phyloP scores from a whole-genome alignment of 257 asterid species.

The Leptodermis oblonga region DNA sequence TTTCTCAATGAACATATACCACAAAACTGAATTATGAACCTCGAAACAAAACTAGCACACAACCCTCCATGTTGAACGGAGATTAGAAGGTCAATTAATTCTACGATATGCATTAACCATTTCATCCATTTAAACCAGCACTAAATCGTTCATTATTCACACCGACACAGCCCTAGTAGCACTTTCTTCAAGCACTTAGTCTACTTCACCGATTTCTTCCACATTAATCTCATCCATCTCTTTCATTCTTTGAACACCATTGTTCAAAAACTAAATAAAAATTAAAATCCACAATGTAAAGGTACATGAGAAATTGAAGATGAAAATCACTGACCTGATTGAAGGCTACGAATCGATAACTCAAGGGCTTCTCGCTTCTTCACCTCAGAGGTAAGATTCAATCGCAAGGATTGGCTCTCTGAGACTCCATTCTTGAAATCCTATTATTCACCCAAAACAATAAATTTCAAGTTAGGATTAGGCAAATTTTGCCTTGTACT shows the following conservation, averaged over 20 bases:
- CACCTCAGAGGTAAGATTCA: slow-evolving; percentile 21
- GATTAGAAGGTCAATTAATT: neutral
- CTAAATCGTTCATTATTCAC: neutral
- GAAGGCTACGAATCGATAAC: slow-evolving; percentile 17
- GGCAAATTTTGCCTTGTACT: neutral
- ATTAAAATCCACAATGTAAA: neutral
- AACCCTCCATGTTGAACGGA: neutral
- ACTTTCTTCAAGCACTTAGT: slow-evolving; percentile 1
- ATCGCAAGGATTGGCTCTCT: slow-evolving; percentile 25
- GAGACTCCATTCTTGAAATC: slow-evolving; percentile 20
- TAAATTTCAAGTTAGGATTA: neutral
- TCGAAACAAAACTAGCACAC: neutral
- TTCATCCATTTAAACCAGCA: neutral
- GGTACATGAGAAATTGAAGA: neutral
- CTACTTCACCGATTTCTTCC: neutral
- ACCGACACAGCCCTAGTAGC: neutral
- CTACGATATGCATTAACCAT: neutral
- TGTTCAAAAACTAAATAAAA: neutral
- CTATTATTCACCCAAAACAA: slow-evolving; percentile 11
- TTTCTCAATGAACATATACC: neutral
- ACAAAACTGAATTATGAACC: neutral
- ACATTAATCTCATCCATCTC: neutral
- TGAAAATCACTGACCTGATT: slow-evolving; percentile 25
- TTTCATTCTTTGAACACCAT: neutral
- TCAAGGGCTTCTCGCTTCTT: slow-evolving; percentile 36